These are phyloP conservation scores for Penicillium sp. DNA, from an alignment of 2,329 filamentous ascomycete species.

Conservation along the genomic window DNA sequence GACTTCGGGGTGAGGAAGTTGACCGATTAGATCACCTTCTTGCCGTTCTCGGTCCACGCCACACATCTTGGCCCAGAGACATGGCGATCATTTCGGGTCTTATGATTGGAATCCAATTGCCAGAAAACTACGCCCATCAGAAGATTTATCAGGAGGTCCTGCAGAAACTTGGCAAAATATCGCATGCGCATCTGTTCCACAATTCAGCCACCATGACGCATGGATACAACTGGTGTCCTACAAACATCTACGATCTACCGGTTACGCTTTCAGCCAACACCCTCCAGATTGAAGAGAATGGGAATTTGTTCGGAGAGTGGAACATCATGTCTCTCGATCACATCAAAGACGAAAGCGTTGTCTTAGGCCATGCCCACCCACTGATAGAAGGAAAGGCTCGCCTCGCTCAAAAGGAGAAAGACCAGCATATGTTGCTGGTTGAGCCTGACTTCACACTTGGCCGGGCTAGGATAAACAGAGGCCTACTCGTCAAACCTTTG, in stretches of 20 bases:
- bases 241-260: constrained; percentile 3
- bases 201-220: constrained; percentile 2
- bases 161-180: neutral
- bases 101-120: constrained; percentile 12
- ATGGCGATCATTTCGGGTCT: constrained; percentile 18
- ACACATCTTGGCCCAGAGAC: constrained; percentile 21
- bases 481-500: neutral
- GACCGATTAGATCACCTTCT: constrained; percentile 15
- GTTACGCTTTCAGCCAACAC: neutral
- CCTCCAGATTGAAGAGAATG: neutral
- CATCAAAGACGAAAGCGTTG: neutral
- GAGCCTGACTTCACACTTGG: neutral
- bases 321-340: neutral
- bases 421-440: neutral
- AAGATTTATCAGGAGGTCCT: constrained; percentile 2
- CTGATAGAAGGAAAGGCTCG: neutral
- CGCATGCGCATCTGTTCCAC: constrained; percentile 10
- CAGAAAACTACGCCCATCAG: neutral
- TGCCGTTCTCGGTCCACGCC: constrained; percentile 14
- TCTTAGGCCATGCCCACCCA: neutral
- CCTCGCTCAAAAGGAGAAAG: neutral
- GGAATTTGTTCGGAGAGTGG: neutral
- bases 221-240: constrained; percentile 6
- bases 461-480: neutral
- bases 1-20: neutral